A percentile compares a stretch with the other conserved stretches of the same genome.
These are phyloP conservation scores for Penicillium atrosanguineum DNA, from an alignment of 495 filamentous ascomycete species.

Conservation along the genomic window DNA sequence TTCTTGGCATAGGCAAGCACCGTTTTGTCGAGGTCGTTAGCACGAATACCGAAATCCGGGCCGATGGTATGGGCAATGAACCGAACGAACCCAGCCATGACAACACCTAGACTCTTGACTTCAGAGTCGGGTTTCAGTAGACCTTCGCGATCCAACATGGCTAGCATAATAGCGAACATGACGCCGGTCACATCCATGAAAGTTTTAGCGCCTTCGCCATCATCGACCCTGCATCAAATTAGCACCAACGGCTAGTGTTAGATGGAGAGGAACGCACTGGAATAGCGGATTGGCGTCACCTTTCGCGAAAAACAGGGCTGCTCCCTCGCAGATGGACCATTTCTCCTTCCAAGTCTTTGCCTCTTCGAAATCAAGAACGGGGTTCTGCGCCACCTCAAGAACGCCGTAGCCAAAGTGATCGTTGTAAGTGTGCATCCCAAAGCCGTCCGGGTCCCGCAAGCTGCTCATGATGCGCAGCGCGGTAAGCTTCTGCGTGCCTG, in stretches of 20 bases:
- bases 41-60: neutral
- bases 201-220: slow-evolving; percentile 13
- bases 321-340: slow-evolving; percentile 34
- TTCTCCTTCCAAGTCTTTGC: slow-evolving; percentile 27
- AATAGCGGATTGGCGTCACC: slow-evolving; percentile 10
- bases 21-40: neutral
- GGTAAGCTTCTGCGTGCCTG: neutral
- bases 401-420: slow-evolving; percentile 37
- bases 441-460: slow-evolving; percentile 29
- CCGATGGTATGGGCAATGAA: slow-evolving; percentile 14
- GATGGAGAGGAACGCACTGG: slow-evolving; percentile 5
- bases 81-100: slow-evolving; percentile 21
- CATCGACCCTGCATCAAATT: slow-evolving; percentile 21
- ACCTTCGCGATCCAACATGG: slow-evolving; percentile 21
- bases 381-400: slow-evolving; percentile 40
- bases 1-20: slow-evolving; percentile 1
- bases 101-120: slow-evolving; percentile 31
- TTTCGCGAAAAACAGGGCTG: slow-evolving; percentile 18
- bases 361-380: slow-evolving; percentile 36
- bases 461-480: neutral
- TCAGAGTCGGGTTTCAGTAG: slow-evolving; percentile 29
- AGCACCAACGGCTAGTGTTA: neutral
- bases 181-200: slow-evolving; percentile 17
- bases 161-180: slow-evolving; percentile 33
- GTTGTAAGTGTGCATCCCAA: slow-evolving; percentile 41